Conservation (phyloP, 139 green algal genomes). For the Chara braunii region DNA sequence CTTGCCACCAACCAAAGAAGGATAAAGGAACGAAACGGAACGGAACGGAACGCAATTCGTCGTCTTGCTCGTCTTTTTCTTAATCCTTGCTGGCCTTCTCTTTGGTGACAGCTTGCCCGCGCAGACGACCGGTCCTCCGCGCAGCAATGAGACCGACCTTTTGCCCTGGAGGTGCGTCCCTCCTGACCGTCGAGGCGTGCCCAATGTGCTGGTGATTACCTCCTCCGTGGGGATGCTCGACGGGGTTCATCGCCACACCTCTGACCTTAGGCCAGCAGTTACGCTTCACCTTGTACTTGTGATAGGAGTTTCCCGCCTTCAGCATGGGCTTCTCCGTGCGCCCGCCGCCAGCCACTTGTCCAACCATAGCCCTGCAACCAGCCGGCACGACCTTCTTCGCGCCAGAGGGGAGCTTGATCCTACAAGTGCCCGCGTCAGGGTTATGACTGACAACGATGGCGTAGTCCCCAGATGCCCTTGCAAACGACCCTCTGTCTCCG, state of each 20-base stretch:
- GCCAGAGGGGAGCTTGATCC: constrained; percentile 95
- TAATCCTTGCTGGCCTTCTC: too few species aligned
- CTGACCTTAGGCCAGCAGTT: constrained; percentile 78
- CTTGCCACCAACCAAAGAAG: too few species aligned
- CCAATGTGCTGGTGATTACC: constrained; percentile 99
- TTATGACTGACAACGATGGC: constrained; percentile 97
- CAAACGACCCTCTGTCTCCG: constrained; percentile 85
- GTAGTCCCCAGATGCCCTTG: constrained; percentile 92
- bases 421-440: constrained; percentile 78
- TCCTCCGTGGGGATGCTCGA: constrained; percentile 98
- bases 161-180: constrained; percentile 73
- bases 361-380: constrained; percentile 85
- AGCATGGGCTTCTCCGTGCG: constrained; percentile 99
- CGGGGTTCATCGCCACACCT: constrained; percentile 99
- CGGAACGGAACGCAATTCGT: too few species aligned
- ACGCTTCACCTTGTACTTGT: constrained; percentile 96
- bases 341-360: constrained; percentile 93
- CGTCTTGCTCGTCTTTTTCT: too few species aligned
- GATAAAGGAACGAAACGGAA: too few species aligned
- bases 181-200: constrained; percentile 89
- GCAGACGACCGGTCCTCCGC: constrained; percentile 60
- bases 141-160: constrained; percentile 82
- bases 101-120: constrained; percentile 38
- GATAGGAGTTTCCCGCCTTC: constrained; percentile 90
- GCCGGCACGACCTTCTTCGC: constrained; percentile 94